phyloP scores from a whole-genome alignment of 1,284 basidiomycete species.

The Cronartium quercuum region DNA sequence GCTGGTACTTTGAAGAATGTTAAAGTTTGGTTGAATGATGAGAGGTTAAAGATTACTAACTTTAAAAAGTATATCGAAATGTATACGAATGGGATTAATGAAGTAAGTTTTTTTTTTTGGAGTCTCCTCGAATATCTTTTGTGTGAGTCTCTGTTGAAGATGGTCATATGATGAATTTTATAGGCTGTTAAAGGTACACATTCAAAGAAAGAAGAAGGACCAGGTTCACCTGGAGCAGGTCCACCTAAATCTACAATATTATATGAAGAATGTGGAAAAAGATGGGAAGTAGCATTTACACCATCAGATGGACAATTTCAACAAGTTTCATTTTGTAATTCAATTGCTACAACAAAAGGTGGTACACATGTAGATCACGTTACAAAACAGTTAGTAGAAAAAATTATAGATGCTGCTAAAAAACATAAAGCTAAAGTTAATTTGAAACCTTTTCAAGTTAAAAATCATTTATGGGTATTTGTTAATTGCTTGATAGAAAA shows the following conservation, averaged over 20 bases:
- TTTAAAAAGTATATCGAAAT: conserved; percentile 98
- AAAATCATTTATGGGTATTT: conserved; percentile 98
- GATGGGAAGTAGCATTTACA: conserved; percentile 96
- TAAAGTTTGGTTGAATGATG: conserved; percentile 89
- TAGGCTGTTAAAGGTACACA: conserved; percentile 51
- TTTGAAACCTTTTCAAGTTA: conserved; percentile 87
- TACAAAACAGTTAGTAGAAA: conserved; percentile 80
- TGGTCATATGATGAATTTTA: no score
- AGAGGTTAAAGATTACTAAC: conserved; percentile 83
- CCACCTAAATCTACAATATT: conserved; percentile 70
- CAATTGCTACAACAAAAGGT: conserved; percentile 93
- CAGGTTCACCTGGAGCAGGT: conserved; percentile 64
- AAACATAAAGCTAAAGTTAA: conserved; percentile 96
- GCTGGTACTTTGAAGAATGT: conserved; percentile 88
- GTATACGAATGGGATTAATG: conserved; percentile 57
- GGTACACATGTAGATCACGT: conserved; percentile 88
- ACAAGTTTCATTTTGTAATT: conserved; percentile 96
- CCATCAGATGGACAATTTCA: conserved; percentile 85
- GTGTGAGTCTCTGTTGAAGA: no score
- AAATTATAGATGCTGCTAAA: conserved; percentile 64
- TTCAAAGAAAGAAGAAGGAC: conserved; percentile 40
- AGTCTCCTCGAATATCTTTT: no score
- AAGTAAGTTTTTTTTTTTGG: conserved; percentile 47
- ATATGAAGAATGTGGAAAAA: conserved; percentile 69
- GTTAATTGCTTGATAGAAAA: conserved; percentile 96